phyloP scores from a whole-genome alignment of 495 filamentous ascomycete genomes.

The Trichocladium uniseriatum region DNA sequence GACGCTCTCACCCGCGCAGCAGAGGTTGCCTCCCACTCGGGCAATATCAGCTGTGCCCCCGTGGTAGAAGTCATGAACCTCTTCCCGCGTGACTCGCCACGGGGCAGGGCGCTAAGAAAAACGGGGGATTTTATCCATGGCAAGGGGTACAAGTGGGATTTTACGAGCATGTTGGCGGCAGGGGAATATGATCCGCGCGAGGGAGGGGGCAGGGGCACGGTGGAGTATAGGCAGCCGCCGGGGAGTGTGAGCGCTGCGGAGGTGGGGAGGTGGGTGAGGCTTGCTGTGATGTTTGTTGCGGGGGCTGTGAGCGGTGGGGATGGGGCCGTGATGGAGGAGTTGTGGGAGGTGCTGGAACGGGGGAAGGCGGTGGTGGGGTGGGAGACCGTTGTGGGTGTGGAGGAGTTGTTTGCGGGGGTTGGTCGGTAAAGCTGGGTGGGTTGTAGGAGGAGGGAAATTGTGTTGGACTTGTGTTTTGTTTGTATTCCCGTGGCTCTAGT shows the following conservation, averaged over 20 bases:
- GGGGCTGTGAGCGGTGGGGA: conserved; percentile 9
- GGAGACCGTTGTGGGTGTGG: conserved; percentile 16
- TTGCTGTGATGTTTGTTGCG: conserved; percentile 21
- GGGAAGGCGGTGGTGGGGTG: conserved; percentile 19
- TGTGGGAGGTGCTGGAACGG: conserved; percentile 16
- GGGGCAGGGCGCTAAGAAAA: conserved; percentile 14
- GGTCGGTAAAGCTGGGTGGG: background rate
- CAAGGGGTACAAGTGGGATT: conserved; percentile 29
- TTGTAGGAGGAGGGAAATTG: background rate
- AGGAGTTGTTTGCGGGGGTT: conserved; percentile 13
- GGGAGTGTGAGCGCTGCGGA: conserved; percentile 16
- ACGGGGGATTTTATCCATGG: conserved; percentile 18
- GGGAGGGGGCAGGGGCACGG: conserved; percentile 10
- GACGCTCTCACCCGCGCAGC: background rate
- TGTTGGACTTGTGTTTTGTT: no score
- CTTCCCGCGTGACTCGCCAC: conserved; percentile 11
- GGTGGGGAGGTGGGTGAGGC: conserved; percentile 15
- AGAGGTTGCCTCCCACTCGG: background rate
- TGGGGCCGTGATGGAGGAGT: conserved; percentile 14
- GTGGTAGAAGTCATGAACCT: conserved; percentile 21
- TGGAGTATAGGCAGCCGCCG: conserved; percentile 25
- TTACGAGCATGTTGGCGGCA: conserved; percentile 16
- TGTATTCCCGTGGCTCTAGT: no score
- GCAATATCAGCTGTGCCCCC: no score
- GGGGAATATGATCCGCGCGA: background rate